Evolutionary conservation across 2,329 filamentous ascomycete species (phyloP), one percentile per base, ranked within the genome.

Genomic region (Sclerotinia subarctica): DNA sequence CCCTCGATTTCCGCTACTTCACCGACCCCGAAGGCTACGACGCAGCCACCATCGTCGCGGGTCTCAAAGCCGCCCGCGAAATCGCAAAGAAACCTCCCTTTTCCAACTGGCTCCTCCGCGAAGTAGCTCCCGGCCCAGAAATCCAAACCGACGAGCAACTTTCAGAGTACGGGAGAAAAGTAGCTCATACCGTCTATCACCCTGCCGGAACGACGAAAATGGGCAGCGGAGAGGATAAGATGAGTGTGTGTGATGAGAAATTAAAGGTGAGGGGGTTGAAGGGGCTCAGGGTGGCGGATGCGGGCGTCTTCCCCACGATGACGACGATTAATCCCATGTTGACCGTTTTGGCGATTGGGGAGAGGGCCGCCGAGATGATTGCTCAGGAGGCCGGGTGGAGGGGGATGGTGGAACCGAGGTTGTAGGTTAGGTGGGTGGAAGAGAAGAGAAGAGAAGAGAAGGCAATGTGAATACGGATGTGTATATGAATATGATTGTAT

Each of bases 181-280:
- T 93, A 86, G 92, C 92, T 5, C 93, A 96, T 79, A 96, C 93
- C 1, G 92, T 96, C 42, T 96, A 96, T 80, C 93, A 96, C 79
- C 93, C 93, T 0, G 90, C 91, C 17, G 93, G 93, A 64, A 96
- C 93, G 24, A 95, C 92, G 67, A 93, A 93, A 84, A 96, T 96
- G 93, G 92, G 92, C 46, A 88, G 94, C 75, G 78, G 78, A 67
- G 85, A 82, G 65, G 91, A 96, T 77, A 80, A 85, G 62, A 80
- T 89, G 78, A 92, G 92, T 6, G 93, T 96, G 26, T 93, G 96
- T n/a, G 90, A 95, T 76, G 84, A 85, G 35, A 82, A 89, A 76
- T 80, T 96, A 70, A 90, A 86, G 80, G 82, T 96, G 42, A 83
- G 87, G 38, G 92, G 91, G 0, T 79, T 96, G 71, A 86, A 88